Evolutionary conservation across 2,329 filamentous ascomycete genomes (phyloP).

Genomic region (Clathrospora elynae): DNA sequence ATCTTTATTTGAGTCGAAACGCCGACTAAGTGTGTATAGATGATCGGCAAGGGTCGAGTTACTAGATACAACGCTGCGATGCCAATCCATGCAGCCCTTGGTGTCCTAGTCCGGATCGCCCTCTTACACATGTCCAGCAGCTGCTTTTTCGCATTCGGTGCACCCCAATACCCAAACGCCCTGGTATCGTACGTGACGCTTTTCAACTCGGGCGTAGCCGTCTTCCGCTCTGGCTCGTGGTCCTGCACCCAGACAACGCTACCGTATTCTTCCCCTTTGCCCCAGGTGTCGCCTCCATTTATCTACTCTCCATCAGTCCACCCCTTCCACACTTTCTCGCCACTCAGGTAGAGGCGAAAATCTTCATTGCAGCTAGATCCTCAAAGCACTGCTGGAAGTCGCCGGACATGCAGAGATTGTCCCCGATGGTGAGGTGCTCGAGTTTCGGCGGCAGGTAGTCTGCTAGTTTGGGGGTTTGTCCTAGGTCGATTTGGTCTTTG

Average conservation of each 20-base stretch:
- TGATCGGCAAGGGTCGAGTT: conserved; percentile 29
- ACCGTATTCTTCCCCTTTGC: background rate
- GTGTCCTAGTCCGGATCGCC: background rate
- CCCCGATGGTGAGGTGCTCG: background rate
- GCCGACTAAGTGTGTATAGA: conserved; percentile 15
- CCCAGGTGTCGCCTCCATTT: too few species aligned
- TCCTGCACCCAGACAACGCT: background rate
- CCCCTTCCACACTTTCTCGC: background rate
- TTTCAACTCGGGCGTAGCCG: conserved; percentile 7
- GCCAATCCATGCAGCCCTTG: background rate
- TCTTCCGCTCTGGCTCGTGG: conserved; percentile 5
- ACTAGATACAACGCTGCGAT: conserved; percentile 10
- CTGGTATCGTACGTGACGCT: conserved; percentile 7
- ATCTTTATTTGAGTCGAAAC: background rate
- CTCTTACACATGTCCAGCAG: background rate
- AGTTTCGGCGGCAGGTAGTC: conserved; percentile 3
- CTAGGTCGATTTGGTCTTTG: background rate
- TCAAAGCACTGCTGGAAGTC: conserved; percentile 3
- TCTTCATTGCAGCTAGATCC: conserved; percentile 1
- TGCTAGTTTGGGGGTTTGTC: background rate
- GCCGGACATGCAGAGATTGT: conserved; percentile 4
- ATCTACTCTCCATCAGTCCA: background rate
- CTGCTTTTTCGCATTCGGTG: too few species aligned
- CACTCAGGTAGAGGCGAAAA: background rate
- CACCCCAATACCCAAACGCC: conserved; percentile 1